Conservation (phyloP, 306 rosid species). For the Oemleria cerasiformis region DNA sequence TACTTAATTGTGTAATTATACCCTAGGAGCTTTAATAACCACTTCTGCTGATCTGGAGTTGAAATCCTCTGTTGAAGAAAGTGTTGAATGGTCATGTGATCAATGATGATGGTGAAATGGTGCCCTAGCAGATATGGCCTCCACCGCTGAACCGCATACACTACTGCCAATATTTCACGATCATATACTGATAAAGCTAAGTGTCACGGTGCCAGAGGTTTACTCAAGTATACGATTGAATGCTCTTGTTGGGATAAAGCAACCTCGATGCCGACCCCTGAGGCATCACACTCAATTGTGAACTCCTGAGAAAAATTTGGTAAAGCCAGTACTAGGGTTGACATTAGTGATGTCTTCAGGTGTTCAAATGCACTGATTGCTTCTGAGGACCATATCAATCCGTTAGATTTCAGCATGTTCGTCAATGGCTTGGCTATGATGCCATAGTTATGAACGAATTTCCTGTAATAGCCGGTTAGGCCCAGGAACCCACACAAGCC, state of each 20-base stretch:
- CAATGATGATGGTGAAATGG: neutral
- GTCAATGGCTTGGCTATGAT: neutral
- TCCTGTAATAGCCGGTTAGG: neutral
- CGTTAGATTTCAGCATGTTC: rapidly evolving
- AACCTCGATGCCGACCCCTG: neutral
- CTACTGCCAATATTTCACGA: neutral
- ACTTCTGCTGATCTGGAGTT: neutral
- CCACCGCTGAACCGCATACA: neutral
- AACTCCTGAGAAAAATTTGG: neutral
- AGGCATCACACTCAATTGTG: neutral
- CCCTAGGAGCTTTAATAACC: neutral
- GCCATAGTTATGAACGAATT: neutral
- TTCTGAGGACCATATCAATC: neutral
- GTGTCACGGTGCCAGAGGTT: no score
- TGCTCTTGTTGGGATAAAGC: neutral
- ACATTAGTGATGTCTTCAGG: no score
- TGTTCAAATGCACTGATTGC: neutral
- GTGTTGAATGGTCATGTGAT: neutral
- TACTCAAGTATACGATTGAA: no score
- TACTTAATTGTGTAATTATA: neutral
- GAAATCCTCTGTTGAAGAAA: neutral
- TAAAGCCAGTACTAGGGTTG: neutral
- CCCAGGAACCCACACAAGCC: neutral
- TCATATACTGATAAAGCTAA: no score
- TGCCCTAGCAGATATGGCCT: neutral